Conservation (phyloP, 345 rosid genomes). For the Citrus hindsii region DNA sequence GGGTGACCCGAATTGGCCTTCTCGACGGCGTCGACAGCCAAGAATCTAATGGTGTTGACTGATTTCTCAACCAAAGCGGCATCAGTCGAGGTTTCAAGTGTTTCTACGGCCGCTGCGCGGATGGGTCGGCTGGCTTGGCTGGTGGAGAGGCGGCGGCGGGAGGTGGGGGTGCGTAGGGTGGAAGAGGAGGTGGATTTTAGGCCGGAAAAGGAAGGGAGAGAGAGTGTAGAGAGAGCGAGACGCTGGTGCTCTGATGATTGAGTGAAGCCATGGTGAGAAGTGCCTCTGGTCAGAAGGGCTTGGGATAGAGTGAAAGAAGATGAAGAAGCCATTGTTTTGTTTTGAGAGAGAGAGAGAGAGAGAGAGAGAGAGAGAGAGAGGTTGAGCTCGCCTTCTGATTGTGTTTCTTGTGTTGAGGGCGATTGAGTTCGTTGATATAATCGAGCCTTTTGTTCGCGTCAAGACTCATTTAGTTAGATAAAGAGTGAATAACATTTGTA, state of each 20-base stretch:
- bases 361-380: conserved; percentile 2
- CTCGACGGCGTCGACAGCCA: conserved; percentile 90
- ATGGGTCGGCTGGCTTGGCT: conserved; percentile 15
- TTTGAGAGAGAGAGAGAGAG: not conserved
- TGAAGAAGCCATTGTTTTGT: conserved; percentile 47
- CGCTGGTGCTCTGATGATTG: conserved; percentile 41
- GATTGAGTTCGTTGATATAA: not conserved
- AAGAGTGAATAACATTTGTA: not conserved
- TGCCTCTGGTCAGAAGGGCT: conserved; percentile 48
- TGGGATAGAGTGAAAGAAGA: conserved; percentile 56
- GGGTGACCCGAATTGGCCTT: conserved; percentile 98
- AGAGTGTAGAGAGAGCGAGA: conserved; percentile 31
- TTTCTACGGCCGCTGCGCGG: conserved; percentile 54
- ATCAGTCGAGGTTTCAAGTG: conserved; percentile 48
- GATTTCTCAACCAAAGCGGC: conserved; percentile 74
- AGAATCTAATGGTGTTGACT: conserved; percentile 76
- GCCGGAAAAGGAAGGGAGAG: conserved; percentile 50
- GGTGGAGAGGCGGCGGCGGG: conserved; percentile 21
- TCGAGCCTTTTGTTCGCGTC: not conserved
- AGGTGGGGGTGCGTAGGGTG: conserved; percentile 24
- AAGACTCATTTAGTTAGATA: not conserved
- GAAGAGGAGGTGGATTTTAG: conserved; percentile 39
- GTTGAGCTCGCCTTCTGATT: not conserved
- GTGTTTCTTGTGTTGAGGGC: not conserved
- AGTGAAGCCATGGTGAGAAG: conserved; percentile 41